Evolutionary conservation across 2,329 filamentous ascomycete species (phyloP), one percentile per base, ranked within the genome.

Genomic region (Fusarium proliferatum): DNA sequence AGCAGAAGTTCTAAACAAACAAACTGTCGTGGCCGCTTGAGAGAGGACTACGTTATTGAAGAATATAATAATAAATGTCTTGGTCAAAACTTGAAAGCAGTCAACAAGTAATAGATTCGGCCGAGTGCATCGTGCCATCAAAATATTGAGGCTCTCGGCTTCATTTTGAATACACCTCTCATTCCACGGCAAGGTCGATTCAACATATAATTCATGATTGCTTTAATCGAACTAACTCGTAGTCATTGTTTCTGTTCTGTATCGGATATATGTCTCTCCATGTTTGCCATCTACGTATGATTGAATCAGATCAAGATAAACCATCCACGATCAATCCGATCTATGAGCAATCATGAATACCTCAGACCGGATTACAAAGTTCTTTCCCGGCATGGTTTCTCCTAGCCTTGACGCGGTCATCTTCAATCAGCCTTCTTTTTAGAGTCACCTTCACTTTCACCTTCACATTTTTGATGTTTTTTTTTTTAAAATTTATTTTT

Each of bases 1-100:
- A 43, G 65, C 69, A 70, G 61, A 65, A 68, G 61, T 74, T 71
- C 73, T 56, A 77, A 77, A 77, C 71, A 77, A 77, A 77, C 73
- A 77, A 75, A 56, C 59, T 75, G 75, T 67, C 48, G 71, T 67
- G 74, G 60, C 62, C 53, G 65, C 51, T 55, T 61, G 43, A 46
- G 49, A 69, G 49, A 46, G 57, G 26, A 36, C 55, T 59, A 39
- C 55, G n/a, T 36, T 57, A 12, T 26, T 34, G 21, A 61, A 60
- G 49, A 59, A 53, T 58, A 57, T 46, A 57, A 53, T 46, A 36
- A 55, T 58, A 52, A 51, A 36, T 39, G 38, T 36, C 45, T 56
- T 43, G 16, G 17, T 26, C 33, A 28, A 34, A 67, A 39, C 41
- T 64, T 49, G 65, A 30, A 39, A 51, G 41, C 28, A 61, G 38